Percentiles rank a stretch among this genome's conserved stretches.
phyloP scores from a whole-genome alignment of 2,329 filamentous ascomycete genomes.

The Diaporthe aspalathi region DNA sequence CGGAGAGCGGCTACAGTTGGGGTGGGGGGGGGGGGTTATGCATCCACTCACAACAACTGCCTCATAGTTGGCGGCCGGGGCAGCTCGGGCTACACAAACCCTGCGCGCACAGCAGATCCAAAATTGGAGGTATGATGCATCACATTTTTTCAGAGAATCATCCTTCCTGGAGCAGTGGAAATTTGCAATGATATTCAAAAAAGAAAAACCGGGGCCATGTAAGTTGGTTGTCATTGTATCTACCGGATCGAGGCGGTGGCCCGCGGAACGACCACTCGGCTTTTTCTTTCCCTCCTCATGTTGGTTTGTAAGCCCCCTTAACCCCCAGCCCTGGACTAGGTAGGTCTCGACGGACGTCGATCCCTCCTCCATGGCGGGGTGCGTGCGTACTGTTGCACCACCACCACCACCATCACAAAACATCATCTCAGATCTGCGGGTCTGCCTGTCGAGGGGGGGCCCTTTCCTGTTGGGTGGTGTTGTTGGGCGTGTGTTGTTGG shows the following conservation, averaged over 20 bases:
- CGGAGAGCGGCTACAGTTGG: not conserved
- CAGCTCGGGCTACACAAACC: not conserved
- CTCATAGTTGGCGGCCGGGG: not conserved
- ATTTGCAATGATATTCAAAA: too few species aligned
- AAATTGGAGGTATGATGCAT: not conserved
- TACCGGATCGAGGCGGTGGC: not conserved
- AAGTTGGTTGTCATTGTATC: not conserved
- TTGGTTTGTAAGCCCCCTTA: not conserved
- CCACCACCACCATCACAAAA: too few species aligned
- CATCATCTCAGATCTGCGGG: too few species aligned
- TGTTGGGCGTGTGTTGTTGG: too few species aligned
- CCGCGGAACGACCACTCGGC: not conserved
- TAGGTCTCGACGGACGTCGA: not conserved
- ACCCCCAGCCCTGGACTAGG: not conserved
- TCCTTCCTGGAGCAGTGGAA: too few species aligned
- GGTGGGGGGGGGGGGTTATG: not conserved
- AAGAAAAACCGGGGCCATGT: too few species aligned
- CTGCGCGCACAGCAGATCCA: not conserved
- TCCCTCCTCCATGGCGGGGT: not conserved
- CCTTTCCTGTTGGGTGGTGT: not conserved
- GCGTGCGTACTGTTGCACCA: too few species aligned
- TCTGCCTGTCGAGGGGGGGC: too few species aligned
- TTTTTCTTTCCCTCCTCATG: not conserved
- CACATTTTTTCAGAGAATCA: not conserved
- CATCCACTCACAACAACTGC: not conserved